phyloP scores from a whole-genome alignment of 306 rosid genomes.

The Glycine tomentella region DNA sequence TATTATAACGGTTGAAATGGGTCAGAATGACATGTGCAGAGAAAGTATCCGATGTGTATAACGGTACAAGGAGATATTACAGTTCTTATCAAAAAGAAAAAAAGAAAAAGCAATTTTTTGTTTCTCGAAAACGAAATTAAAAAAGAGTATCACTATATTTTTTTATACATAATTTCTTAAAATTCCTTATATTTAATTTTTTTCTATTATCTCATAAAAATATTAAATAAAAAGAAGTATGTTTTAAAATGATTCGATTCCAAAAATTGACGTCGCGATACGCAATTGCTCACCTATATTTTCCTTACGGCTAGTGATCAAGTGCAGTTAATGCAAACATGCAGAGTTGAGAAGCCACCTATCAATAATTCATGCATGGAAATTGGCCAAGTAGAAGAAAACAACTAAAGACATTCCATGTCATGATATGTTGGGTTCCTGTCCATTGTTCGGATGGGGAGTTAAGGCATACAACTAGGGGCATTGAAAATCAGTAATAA shows the following conservation, averaged over 20 bases:
- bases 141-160: conserved; percentile 1
- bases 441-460: conserved; percentile 20
- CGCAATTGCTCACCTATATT: not conserved
- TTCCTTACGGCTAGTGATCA: not conserved
- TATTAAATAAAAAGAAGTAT: not conserved
- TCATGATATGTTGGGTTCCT: conserved; percentile 17
- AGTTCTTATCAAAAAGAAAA: not conserved
- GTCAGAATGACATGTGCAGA: conserved; percentile 56
- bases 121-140: conserved; percentile 29
- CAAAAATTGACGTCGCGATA: not conserved
- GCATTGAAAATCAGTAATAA: conserved; percentile 38
- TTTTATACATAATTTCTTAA: no score
- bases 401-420: conserved; percentile 21
- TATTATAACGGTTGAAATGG: conserved; percentile 29
- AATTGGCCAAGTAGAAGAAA: conserved; percentile 37
- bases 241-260: not conserved
- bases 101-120: not conserved
- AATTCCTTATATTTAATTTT: no score
- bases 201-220: not conserved
- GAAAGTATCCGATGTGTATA: conserved; percentile 52
- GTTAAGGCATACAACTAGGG: conserved; percentile 14
- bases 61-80: conserved; percentile 36
- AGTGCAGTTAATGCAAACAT: conserved; percentile 39
- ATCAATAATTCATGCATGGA: conserved; percentile 35
- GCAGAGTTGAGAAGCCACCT: conserved; percentile 28